Conservation (phyloP, 2,329 filamentous ascomycete species). For the Bipolaris cookei region DNA sequence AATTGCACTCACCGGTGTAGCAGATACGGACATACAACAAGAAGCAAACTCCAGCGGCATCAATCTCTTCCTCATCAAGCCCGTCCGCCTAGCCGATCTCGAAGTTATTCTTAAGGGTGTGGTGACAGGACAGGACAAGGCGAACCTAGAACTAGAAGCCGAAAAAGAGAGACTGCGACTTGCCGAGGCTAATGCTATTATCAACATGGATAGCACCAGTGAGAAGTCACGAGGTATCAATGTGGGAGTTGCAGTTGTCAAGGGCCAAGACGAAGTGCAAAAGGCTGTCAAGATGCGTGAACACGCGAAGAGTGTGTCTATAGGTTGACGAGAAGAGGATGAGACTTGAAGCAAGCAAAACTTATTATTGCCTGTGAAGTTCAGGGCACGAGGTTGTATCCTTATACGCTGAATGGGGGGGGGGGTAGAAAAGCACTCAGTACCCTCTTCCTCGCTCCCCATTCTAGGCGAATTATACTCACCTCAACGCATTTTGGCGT, state of each 20-base stretch:
- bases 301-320: conserved; percentile 12
- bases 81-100: conserved; percentile 54
- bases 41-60: conserved; percentile 61
- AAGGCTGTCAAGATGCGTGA: conserved; percentile 3
- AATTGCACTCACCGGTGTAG: conserved; percentile 61
- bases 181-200: conserved; percentile 7
- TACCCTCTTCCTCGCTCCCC: not conserved
- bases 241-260: conserved; percentile 9
- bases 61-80: conserved; percentile 63
- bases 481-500: not conserved
- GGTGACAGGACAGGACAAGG: conserved; percentile 36
- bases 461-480: not conserved
- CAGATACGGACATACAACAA: conserved; percentile 56
- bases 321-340: not conserved
- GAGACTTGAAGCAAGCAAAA: not conserved
- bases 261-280: conserved; percentile 5
- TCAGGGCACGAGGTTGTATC: not conserved
- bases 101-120: conserved; percentile 50
- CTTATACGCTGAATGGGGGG: not conserved
- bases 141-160: conserved; percentile 23
- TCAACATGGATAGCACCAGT: conserved; percentile 3
- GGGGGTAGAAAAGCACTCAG: not conserved
- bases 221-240: conserved; percentile 9
- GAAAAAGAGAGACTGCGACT: conserved; percentile 15
- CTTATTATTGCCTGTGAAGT: not conserved